These are phyloP conservation scores for Penicillium oxalicum DNA, from an alignment of 2,329 filamentous ascomycete species.

Conservation along the genomic window DNA sequence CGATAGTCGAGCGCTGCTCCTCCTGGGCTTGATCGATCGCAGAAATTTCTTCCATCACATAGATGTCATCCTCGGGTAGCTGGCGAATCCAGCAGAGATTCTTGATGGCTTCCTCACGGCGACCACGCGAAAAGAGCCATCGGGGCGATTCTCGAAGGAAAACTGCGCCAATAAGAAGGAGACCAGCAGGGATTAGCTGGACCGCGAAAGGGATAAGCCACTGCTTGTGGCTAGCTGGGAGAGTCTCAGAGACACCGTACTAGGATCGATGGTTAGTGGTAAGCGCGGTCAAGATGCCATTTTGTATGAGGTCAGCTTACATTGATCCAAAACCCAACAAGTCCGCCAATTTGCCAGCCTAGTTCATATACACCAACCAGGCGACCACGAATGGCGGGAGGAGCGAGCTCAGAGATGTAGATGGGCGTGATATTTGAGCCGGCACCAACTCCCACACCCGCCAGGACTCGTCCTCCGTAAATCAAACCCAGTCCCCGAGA, in stretches of 20 bases:
- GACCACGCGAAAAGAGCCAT: constrained; percentile 62
- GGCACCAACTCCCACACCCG: constrained; percentile 50
- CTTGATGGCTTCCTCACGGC: constrained; percentile 58
- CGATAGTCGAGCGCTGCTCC: constrained; percentile 56
- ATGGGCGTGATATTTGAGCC: constrained; percentile 52
- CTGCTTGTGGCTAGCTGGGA: constrained; percentile 24
- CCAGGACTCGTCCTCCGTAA: constrained; percentile 48
- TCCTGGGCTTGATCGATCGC: constrained; percentile 66
- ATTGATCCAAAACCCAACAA: constrained; percentile 44
- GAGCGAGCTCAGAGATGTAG: constrained; percentile 52
- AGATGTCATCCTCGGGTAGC: constrained; percentile 43
- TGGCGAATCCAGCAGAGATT: constrained; percentile 46
- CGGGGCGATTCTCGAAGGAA: constrained; percentile 60
- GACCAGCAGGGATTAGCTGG: constrained; percentile 28
- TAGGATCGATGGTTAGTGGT: constrained; percentile 9
- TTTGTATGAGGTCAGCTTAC: constrained; percentile 15
- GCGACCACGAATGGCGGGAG: constrained; percentile 50
- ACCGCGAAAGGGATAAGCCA: constrained; percentile 33
- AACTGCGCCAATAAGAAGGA: constrained; percentile 48
- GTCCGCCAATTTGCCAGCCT: constrained; percentile 45
- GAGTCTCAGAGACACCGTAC: constrained; percentile 47
- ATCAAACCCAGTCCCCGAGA: constrained; percentile 56
- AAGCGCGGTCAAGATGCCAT: not conserved
- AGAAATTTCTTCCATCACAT: constrained; percentile 66
- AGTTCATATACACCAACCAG: constrained; percentile 51